Conservation (phyloP, 441 rosid genomes). For the Gossypium davidsonii region DNA sequence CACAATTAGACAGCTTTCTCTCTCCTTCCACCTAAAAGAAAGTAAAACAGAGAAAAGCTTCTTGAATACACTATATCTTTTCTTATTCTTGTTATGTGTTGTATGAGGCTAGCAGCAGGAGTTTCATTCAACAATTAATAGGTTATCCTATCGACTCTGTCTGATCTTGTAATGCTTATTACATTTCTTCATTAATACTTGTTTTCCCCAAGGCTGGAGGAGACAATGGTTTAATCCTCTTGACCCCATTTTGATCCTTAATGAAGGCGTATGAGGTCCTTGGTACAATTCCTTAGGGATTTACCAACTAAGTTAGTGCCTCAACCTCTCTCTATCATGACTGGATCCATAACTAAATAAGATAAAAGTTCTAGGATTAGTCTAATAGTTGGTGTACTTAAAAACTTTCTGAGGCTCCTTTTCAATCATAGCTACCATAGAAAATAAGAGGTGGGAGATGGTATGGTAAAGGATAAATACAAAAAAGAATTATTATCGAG, state of each 20-base stretch:
- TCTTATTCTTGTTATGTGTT: not conserved
- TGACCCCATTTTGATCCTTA: not conserved
- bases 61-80: not conserved
- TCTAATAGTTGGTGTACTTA: not conserved
- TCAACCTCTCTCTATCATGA: not conserved
- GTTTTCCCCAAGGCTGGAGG: not conserved
- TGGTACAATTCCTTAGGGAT: not conserved
- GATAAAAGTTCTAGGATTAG: not conserved
- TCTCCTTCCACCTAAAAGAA: not conserved
- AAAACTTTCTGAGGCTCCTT: not conserved
- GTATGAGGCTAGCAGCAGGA: not conserved
- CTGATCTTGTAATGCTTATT: not conserved
- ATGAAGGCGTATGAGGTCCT: not conserved
- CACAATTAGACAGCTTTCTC: not conserved
- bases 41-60: not conserved
- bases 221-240: not conserved
- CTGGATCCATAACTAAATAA: not conserved
- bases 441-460: not conserved
- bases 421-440: not conserved
- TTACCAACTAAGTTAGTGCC: not conserved
- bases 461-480: not conserved
- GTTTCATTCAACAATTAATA: not conserved
- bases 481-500: not conserved
- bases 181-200: not conserved
- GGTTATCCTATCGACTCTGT: not conserved